phyloP scores from a whole-genome alignment of 73 alveolate species.

The Paraurostyla sp. region DNA sequence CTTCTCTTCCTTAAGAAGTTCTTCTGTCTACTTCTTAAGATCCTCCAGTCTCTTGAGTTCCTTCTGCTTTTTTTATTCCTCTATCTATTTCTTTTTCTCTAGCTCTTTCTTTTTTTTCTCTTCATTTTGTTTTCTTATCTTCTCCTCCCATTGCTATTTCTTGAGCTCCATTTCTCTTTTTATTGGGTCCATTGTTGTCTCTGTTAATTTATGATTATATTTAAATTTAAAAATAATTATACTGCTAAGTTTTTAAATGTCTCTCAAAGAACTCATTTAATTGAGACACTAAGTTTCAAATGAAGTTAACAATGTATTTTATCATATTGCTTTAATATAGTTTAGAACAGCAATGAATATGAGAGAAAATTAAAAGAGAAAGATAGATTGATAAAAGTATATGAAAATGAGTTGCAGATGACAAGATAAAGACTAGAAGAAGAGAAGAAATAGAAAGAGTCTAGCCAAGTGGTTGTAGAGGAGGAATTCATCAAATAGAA shows the following conservation, averaged over 20 bases:
- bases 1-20: slow-evolving; percentile 3
- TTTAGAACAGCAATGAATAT: slow-evolving; percentile 8
- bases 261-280: slow-evolving; percentile 40
- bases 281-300: slow-evolving; percentile 11
- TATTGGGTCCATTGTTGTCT: not conserved
- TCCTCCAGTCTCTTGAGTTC: slow-evolving; percentile 33
- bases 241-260: slow-evolving; percentile 4
- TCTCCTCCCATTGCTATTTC: slow-evolving; percentile 31
- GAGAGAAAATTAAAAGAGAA: not conserved
- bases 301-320: slow-evolving; percentile 1
- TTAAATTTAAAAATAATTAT: not conserved
- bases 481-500: slow-evolving; percentile 28
- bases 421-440: not conserved
- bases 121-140: slow-evolving; percentile 21
- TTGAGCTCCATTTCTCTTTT: slow-evolving; percentile 14
- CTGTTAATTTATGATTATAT: not conserved
- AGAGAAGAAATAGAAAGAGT: slow-evolving; percentile 14
- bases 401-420: slow-evolving; percentile 2
- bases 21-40: slow-evolving; percentile 26
- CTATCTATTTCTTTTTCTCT: slow-evolving; percentile 27
- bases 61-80: slow-evolving; percentile 14
- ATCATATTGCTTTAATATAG: not conserved
- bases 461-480: not conserved
- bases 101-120: slow-evolving; percentile 34
- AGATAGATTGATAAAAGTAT: not conserved